Conservation (phyloP, 257 asterid species). For the Pogostemon cablin region DNA sequence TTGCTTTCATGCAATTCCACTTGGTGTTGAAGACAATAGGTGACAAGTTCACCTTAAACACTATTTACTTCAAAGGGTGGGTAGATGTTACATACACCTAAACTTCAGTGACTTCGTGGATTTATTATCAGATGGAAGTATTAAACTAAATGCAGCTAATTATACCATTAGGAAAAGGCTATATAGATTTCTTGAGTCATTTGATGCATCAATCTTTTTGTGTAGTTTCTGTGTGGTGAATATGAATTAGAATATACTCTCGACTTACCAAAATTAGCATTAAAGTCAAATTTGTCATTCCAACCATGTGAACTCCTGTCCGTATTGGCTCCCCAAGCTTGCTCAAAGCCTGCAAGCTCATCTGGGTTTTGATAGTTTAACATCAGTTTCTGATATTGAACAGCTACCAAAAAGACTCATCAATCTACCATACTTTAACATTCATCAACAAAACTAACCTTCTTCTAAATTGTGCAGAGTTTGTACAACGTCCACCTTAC, state of each 20-base stretch:
- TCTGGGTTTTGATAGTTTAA: constrained; percentile 39
- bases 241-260: background rate
- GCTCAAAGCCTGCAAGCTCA: constrained; percentile 70
- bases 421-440: background rate
- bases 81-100: background rate
- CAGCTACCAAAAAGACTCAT: background rate
- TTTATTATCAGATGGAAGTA: background rate
- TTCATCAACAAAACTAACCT: constrained; percentile 51
- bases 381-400: constrained; percentile 17
- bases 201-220: no score
- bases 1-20: no score
- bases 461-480: constrained; percentile 74
- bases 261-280: constrained; percentile 39
- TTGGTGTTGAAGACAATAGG: no score
- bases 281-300: constrained; percentile 38
- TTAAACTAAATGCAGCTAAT: background rate
- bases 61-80: background rate
- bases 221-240: no score
- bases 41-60: no score
- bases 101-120: background rate
- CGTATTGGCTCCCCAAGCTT: constrained; percentile 62
- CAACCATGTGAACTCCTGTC: constrained; percentile 44
- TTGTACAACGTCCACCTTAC: constrained; percentile 71
- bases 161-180: background rate
- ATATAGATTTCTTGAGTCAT: no score